These are phyloP conservation scores for Epithele typhae DNA, from an alignment of 768 basidiomycete genomes.

Conservation along the genomic window DNA sequence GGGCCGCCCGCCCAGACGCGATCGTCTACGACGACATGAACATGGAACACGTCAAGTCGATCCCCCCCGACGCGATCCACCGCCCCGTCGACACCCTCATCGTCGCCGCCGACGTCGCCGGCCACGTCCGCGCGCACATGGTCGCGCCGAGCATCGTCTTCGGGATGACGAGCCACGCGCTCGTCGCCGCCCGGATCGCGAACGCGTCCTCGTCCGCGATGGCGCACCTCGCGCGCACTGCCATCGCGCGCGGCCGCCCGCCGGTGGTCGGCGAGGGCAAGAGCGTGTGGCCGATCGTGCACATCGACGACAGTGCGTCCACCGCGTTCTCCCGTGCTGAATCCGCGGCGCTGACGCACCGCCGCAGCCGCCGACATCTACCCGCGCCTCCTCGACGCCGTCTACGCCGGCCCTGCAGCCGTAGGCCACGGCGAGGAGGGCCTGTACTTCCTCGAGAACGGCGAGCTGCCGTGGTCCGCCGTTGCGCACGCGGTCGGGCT, in stretches of 20 bases:
- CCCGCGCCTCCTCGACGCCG: constrained; percentile 35
- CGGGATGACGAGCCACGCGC: constrained; percentile 42
- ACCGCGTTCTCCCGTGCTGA: no score
- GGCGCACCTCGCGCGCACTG: constrained; percentile 40
- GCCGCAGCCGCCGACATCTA: constrained; percentile 38
- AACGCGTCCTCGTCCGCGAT: constrained; percentile 52
- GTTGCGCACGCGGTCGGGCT: constrained; percentile 32
- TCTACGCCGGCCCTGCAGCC: constrained; percentile 18
- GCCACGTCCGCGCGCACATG: constrained; percentile 49
- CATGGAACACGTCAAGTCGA: constrained; percentile 37
- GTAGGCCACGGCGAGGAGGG: constrained; percentile 31
- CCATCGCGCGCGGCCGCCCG: constrained; percentile 43
- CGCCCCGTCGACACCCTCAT: constrained; percentile 46
- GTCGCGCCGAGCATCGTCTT: constrained; percentile 57
- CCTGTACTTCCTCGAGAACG: constrained; percentile 27
- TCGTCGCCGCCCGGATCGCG: constrained; percentile 48
- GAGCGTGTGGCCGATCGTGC: constrained; percentile 57
- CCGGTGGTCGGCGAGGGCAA: constrained; percentile 54
- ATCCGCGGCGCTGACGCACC: constrained; percentile 39
- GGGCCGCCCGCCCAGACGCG: constrained; percentile 32
- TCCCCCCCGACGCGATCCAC: constrained; percentile 44
- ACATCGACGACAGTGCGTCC: constrained; percentile 52
- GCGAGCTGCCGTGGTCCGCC: constrained; percentile 25
- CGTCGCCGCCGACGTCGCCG: constrained; percentile 44
- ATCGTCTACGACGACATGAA: constrained; percentile 50